phyloP scores from a whole-genome alignment of 306 rosid species.

The Vicia sativa region DNA sequence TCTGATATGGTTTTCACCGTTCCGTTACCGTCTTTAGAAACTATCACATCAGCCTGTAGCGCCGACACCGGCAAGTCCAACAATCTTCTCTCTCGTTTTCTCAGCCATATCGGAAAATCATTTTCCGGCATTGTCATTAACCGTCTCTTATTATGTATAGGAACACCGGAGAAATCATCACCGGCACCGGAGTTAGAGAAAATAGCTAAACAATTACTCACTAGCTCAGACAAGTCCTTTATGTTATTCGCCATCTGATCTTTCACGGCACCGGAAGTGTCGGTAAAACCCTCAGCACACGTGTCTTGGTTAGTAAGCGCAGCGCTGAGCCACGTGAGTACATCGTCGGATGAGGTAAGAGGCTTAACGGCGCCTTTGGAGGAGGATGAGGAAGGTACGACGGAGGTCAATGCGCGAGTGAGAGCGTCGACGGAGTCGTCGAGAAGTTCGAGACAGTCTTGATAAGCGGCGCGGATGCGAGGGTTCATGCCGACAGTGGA shows the following conservation, averaged over 20 bases:
- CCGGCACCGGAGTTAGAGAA: slow-evolving; percentile 46
- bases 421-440: slow-evolving; percentile 78
- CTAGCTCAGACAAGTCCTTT: slow-evolving; percentile 65
- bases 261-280: slow-evolving; percentile 51
- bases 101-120: slow-evolving; percentile 74
- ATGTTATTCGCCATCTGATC: slow-evolving; percentile 50
- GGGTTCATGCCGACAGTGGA: slow-evolving; percentile 45
- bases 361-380: background rate
- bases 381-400: slow-evolving; percentile 18
- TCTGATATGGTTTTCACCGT: slow-evolving; percentile 63
- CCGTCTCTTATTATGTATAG: slow-evolving; percentile 65
- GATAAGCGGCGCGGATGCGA: slow-evolving; percentile 59
- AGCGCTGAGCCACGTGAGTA: slow-evolving; percentile 87
- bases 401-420: slow-evolving; percentile 52
- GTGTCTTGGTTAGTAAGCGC: slow-evolving; percentile 92
- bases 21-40: slow-evolving; percentile 74
- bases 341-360: slow-evolving; percentile 50
- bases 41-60: slow-evolving; percentile 71
- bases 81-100: slow-evolving; percentile 60
- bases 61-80: slow-evolving; percentile 54
- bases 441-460: slow-evolving; percentile 84
- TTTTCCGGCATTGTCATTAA: slow-evolving; percentile 49
- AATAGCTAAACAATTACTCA: slow-evolving; percentile 83
- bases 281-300: slow-evolving; percentile 66
- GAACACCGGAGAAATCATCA: slow-evolving; percentile 79